Evolutionary conservation across 2,329 filamentous ascomycete genomes (phyloP), one percentile per base, ranked within the genome.

Genomic region (Penicillium frequentans): DNA sequence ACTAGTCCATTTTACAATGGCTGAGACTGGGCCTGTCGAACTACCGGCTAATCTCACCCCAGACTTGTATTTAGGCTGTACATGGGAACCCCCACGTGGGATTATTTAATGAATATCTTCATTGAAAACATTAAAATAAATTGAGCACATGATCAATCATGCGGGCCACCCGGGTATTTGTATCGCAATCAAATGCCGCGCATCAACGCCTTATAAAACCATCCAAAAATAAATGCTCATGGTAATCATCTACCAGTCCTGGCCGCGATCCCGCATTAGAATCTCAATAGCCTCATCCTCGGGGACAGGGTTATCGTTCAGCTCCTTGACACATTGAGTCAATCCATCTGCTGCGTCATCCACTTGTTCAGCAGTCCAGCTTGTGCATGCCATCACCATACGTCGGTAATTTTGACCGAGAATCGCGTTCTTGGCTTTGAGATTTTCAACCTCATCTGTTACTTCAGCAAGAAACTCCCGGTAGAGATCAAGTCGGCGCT

Each of bases 351-450:
- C 81, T 51, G 92, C 84, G 56, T 85, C 84, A 65, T 98, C 95
- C 14, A 98, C 90, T 56, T 91, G 85, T 9, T 83, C 82, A 60
- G 96, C 91, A 1, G 86, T 83, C 33, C 93, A 90, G 9, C 86
- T 87, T 0, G 92, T 96, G 71, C 93, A 97, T 13, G 97, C 79
- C 53, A 89, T 87, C 24, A 99, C 91, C 29, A 98, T 90, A 63
- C 89, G 90, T 26, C 92, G 85, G 72, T 97, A 97, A 75, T 95
- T 91, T 63, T 89, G 82, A 69, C 96, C 93, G 3, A 96, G 82
- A 53, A 96, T 92, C 5, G 87, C 88, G 65, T 91, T 93, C 58
- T 90, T 87, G 29, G 88, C 87, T 71, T 91, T 88, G 9, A 99
- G 82, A 6, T 84, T 84, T 19, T 84, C 82, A 2, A 91, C 87